phyloP scores from a whole-genome alignment of 2,329 filamentous ascomycete species.

The Ophiostoma perfectum region DNA sequence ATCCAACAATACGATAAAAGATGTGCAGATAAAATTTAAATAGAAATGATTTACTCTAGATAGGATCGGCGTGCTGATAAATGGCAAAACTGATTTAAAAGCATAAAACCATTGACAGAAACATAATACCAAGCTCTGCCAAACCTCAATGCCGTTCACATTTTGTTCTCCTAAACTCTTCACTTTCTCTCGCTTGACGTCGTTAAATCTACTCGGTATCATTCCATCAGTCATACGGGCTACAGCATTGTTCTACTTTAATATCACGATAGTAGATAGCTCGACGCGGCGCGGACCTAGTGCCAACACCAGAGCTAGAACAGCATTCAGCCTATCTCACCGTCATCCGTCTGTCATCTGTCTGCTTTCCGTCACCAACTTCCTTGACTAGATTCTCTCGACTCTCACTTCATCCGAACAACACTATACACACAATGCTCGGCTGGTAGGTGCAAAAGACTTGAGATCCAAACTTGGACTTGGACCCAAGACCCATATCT shows the following conservation, averaged over 20 bases:
- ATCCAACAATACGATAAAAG: not conserved
- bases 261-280: slow-evolving; percentile 2
- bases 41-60: not conserved
- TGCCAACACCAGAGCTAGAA: not conserved
- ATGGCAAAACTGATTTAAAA: not conserved
- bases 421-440: slow-evolving; percentile 21
- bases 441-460: slow-evolving; percentile 20
- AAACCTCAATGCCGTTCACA: not conserved
- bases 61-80: slow-evolving; percentile 3
- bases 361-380: not conserved
- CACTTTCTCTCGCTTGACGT: too few relatives aligned
- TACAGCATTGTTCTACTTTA: not conserved
- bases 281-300: not conserved
- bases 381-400: not conserved
- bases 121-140: not conserved
- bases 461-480: too few relatives aligned
- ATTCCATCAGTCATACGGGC: too few relatives aligned
- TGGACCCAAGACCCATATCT: too few relatives aligned
- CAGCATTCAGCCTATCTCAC: slow-evolving; percentile 4
- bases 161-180: too few relatives aligned
- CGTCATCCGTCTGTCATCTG: not conserved
- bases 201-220: too few relatives aligned
- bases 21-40: not conserved
- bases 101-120: not conserved
- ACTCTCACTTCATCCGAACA: not conserved